Percentiles rank a stretch among this genome's conserved stretches.
These are phyloP conservation scores for Polyrhizophydium stewartii DNA, from an alignment of 371 early-diverging fungal species.

Conservation along the genomic window DNA sequence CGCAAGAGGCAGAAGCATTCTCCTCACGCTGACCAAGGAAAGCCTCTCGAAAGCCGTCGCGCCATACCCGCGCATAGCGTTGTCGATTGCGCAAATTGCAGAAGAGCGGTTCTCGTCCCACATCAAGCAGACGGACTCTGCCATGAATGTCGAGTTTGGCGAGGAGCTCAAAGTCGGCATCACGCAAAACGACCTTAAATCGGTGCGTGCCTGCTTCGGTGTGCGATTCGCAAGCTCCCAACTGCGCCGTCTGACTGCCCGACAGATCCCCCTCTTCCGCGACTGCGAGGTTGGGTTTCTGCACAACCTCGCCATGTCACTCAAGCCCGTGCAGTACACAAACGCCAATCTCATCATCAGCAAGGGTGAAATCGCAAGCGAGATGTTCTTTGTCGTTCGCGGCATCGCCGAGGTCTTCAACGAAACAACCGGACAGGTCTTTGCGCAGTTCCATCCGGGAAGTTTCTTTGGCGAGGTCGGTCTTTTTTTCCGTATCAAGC, in stretches of 20 bases:
- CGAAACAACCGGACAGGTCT: constrained; percentile 27
- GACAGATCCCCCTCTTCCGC: constrained; percentile 42
- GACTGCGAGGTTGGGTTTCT: constrained; percentile 42
- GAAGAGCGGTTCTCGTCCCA: constrained; percentile 38
- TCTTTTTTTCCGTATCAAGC: constrained; percentile 29
- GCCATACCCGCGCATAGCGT: constrained; percentile 30
- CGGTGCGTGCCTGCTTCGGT: constrained; percentile 16
- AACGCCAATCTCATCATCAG: constrained; percentile 26
- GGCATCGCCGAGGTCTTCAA: constrained; percentile 39
- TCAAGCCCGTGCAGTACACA: constrained; percentile 35
- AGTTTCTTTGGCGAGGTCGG: constrained; percentile 49
- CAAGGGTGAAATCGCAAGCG: constrained; percentile 37
- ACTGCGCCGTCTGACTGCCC: neutral
- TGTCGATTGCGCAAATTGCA: constrained; percentile 32
- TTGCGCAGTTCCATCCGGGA: constrained; percentile 41
- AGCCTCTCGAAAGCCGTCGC: constrained; percentile 21
- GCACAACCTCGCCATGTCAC: constrained; percentile 36
- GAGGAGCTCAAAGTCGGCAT: constrained; percentile 41
- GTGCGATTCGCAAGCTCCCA: neutral
- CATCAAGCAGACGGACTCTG: constrained; percentile 37
- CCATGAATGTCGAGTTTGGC: constrained; percentile 36
- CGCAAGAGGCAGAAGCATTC: constrained; percentile 35
- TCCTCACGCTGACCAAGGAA: constrained; percentile 43
- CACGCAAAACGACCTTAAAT: constrained; percentile 38
- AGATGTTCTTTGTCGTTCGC: constrained; percentile 43